These are phyloP conservation scores for Verticillium alfalfae DNA, from an alignment of 2,329 filamentous ascomycete species.

Conservation along the genomic window DNA sequence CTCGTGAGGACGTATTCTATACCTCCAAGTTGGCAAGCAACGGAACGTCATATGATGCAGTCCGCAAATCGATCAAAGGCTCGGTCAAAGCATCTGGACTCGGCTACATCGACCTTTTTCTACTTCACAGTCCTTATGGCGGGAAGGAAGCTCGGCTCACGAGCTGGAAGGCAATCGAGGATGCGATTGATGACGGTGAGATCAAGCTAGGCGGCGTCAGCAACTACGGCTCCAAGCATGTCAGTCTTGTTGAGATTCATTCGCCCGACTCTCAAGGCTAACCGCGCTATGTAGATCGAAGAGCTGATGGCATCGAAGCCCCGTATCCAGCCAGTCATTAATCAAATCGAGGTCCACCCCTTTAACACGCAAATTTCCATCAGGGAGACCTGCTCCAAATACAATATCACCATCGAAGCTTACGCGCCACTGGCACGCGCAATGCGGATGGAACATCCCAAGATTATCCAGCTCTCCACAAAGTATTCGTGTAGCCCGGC, in stretches of 20 bases:
- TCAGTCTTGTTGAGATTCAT: slow-evolving; percentile 27
- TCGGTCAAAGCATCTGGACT: slow-evolving; percentile 61
- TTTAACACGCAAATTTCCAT: slow-evolving; percentile 73
- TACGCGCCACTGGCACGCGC: slow-evolving; percentile 74
- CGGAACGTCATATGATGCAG: slow-evolving; percentile 58
- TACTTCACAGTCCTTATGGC: slow-evolving; percentile 75
- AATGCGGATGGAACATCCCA: slow-evolving; percentile 62
- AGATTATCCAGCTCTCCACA: slow-evolving; percentile 54
- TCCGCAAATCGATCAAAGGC: slow-evolving; percentile 59
- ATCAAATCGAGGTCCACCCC: slow-evolving; percentile 78
- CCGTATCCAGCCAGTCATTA: slow-evolving; percentile 60
- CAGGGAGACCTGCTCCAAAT: slow-evolving; percentile 56
- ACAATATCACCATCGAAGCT: slow-evolving; percentile 68
- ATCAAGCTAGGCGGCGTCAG: slow-evolving; percentile 68
- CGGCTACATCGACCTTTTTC: slow-evolving; percentile 73
- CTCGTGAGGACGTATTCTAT: slow-evolving; percentile 69
- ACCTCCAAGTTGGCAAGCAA: slow-evolving; percentile 73
- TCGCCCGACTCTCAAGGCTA: not conserved
- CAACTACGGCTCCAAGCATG: slow-evolving; percentile 73
- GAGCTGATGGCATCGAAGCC: slow-evolving; percentile 62
- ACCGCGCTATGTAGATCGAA: slow-evolving; percentile 43
- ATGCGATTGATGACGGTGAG: slow-evolving; percentile 68
- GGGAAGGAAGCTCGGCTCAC: slow-evolving; percentile 62
- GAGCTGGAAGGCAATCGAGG: slow-evolving; percentile 72
- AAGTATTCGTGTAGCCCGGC: slow-evolving; percentile 67